Conservation (phyloP, 495 filamentous ascomycete species). For the Penicillium coprophilum region DNA sequence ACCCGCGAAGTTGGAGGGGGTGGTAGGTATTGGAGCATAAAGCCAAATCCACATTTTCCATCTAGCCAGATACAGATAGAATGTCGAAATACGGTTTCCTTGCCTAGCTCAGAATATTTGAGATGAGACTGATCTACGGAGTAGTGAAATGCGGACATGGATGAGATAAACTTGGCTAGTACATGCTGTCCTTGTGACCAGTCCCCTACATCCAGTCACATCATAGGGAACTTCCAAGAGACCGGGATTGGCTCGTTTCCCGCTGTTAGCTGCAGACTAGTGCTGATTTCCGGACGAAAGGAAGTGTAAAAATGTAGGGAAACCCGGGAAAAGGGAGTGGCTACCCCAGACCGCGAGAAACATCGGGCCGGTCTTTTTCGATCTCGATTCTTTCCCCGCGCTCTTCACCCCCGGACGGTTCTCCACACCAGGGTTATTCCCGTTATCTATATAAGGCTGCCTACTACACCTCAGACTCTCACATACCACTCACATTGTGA, state of each 20-base stretch:
- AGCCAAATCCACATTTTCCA: background rate
- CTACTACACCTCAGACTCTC: background rate
- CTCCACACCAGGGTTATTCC: background rate
- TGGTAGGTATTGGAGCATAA: background rate
- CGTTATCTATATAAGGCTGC: background rate
- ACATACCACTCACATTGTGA: background rate
- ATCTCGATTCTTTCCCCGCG: background rate
- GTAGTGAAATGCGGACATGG: background rate
- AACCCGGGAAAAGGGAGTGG: too few species aligned
- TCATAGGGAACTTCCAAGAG: background rate
- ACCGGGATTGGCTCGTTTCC: background rate
- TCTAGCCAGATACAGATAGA: background rate
- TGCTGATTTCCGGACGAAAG: background rate
- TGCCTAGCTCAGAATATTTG: background rate
- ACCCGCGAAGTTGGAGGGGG: background rate
- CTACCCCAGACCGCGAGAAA: background rate
- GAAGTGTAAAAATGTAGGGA: background rate
- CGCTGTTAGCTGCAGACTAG: background rate
- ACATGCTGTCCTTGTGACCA: background rate
- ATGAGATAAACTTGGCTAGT: background rate
- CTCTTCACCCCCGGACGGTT: background rate
- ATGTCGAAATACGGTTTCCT: background rate
- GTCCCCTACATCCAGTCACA: background rate
- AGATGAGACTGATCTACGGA: background rate
- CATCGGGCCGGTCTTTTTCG: conserved; percentile 3